phyloP scores from a whole-genome alignment of 2,329 filamentous ascomycete species.

The Alternaria alternata region DNA sequence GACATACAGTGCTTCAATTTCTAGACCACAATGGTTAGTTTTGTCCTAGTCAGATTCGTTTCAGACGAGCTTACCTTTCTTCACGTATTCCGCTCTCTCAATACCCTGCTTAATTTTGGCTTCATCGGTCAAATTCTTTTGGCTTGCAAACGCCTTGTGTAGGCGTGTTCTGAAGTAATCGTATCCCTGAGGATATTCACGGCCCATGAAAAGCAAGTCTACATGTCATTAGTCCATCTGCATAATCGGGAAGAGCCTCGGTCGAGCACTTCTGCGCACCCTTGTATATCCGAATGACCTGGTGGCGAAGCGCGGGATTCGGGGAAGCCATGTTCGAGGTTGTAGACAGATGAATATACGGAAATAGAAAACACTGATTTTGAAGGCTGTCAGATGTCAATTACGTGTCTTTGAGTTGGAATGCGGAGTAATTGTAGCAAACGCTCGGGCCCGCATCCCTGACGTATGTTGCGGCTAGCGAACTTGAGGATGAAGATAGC shows the following conservation, averaged over 20 bases:
- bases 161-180: constrained; percentile 81
- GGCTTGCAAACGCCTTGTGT: constrained; percentile 84
- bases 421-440: constrained; percentile 7
- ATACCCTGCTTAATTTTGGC: constrained; percentile 79
- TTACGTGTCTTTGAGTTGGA: neutral
- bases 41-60: neutral
- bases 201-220: constrained; percentile 87
- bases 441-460: constrained; percentile 8
- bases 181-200: constrained; percentile 86
- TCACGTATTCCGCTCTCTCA: constrained; percentile 82
- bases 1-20: constrained; percentile 90
- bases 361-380: neutral
- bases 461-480: constrained; percentile 8
- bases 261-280: constrained; percentile 57
- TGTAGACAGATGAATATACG: neutral
- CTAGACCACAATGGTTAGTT: constrained; percentile 55
- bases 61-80: constrained; percentile 72
- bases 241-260: neutral
- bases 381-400: neutral
- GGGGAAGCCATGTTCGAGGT: constrained; percentile 39
- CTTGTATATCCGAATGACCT: constrained; percentile 91
- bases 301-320: constrained; percentile 70
- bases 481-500: neutral
- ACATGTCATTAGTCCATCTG: constrained; percentile 11
- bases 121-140: constrained; percentile 74